Evolutionary conservation across 140 eudicot species (phyloP).

Genomic region (Stevia rebaudiana): DNA sequence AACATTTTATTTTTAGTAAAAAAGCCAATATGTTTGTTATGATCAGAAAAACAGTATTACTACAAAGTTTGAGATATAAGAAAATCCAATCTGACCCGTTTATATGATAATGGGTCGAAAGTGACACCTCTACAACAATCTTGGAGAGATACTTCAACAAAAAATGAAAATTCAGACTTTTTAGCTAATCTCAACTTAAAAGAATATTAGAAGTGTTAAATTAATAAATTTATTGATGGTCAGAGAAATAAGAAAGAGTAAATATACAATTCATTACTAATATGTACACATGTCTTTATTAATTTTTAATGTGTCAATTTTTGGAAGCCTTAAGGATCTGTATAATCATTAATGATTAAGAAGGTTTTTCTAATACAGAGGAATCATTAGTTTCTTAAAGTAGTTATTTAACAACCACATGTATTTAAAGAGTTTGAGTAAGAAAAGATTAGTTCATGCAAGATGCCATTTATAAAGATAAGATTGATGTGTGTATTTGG

Average conservation of each 20-base stretch:
- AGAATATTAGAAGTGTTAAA: not conserved
- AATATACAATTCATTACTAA: conserved; percentile 8
- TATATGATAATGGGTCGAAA: not conserved
- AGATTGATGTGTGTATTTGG: conserved; percentile 32
- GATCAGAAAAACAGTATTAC: not conserved
- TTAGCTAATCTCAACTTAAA: not conserved
- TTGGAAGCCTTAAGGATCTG: not conserved
- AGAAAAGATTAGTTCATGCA: conserved; percentile 17
- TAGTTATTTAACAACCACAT: conserved; percentile 9
- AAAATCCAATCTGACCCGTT: not conserved
- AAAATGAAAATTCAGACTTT: not conserved
- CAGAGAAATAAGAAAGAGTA: not conserved
- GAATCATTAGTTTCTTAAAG: conserved; percentile 4
- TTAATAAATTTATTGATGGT: conserved; percentile 4
- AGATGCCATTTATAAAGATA: conserved; percentile 29
- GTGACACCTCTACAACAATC: not conserved
- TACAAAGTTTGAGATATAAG: not conserved
- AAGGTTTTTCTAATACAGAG: not conserved
- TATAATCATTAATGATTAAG: conserved; percentile 18
- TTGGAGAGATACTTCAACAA: not conserved
- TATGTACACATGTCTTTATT: conserved; percentile 9
- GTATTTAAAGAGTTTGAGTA: conserved; percentile 13
- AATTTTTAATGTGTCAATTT: not conserved
- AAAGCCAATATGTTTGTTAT: not conserved
- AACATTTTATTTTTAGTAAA: not conserved